A percentile compares a stretch with the other conserved stretches of the same genome.
These are phyloP conservation scores for Lotus japonicus DNA, from an alignment of 306 rosid species.

Conservation along the genomic window DNA sequence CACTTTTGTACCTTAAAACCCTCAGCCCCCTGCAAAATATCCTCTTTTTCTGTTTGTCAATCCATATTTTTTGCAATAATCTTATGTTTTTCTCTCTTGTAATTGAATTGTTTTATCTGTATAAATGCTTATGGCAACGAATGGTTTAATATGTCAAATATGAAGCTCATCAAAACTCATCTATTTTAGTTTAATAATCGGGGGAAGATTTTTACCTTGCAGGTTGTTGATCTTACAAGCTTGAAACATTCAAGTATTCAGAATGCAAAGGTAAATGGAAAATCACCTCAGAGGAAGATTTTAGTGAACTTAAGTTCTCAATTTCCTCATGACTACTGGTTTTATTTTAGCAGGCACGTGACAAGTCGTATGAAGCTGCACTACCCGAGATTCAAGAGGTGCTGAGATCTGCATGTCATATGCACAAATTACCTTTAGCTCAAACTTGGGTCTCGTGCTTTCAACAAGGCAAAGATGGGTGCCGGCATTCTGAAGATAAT, in stretches of 20 bases:
- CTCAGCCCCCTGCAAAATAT: not conserved
- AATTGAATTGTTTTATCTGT: conserved; percentile 1
- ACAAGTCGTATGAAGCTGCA: conserved; percentile 54
- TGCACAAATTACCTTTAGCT: conserved; percentile 79
- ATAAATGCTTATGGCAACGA: conserved; percentile 12
- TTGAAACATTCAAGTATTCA: conserved; percentile 41
- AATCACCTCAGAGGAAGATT: conserved; percentile 4
- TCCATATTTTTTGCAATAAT: conserved; percentile 1
- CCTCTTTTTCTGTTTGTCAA: not conserved
- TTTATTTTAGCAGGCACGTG: conserved; percentile 43
- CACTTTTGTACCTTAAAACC: not conserved
- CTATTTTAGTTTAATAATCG: conserved; percentile 25
- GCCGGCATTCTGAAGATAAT: conserved; percentile 76
- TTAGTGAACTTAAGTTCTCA: conserved; percentile 8
- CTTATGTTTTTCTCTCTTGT: not conserved
- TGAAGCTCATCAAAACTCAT: not conserved
- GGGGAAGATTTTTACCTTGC: conserved; percentile 35
- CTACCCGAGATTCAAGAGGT: conserved; percentile 69
- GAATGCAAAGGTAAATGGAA: conserved; percentile 49
- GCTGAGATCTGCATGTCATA: conserved; percentile 74
- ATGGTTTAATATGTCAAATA: conserved; percentile 4
- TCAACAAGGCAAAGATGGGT: conserved; percentile 75
- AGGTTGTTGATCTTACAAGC: conserved; percentile 85
- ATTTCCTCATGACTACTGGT: conserved; percentile 11
- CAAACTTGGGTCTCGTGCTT: conserved; percentile 88